A percentile compares a stretch with the other conserved stretches of the same genome.
Evolutionary conservation across 345 rosid genomes (phyloP).

Genomic region (Rhodamnia rubescens): DNA sequence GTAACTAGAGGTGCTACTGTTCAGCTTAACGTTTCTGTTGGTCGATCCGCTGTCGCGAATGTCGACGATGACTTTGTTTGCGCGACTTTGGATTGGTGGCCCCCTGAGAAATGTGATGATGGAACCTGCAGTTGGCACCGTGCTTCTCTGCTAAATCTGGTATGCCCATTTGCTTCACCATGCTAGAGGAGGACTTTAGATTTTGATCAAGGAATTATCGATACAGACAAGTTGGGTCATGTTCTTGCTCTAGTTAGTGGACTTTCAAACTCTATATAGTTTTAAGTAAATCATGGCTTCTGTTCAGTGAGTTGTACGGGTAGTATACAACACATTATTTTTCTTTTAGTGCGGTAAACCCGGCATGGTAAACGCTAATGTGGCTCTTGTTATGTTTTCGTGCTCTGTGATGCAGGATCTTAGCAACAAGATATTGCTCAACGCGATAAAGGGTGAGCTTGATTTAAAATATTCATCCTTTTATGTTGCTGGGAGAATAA

Average conservation of each 20-base stretch:
- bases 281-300: not conserved
- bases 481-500: not conserved
- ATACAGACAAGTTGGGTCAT: not conserved
- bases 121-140: slow-evolving; percentile 84
- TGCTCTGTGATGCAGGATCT: slow-evolving; percentile 36
- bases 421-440: slow-evolving; percentile 30
- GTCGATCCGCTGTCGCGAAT: slow-evolving; percentile 35
- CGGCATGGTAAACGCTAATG: not conserved
- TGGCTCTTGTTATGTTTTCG: not conserved
- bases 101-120: slow-evolving; percentile 89
- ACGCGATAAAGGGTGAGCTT: slow-evolving; percentile 39
- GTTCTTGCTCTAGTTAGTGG: not conserved
- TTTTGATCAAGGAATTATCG: not conserved
- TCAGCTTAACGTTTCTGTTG: not conserved
- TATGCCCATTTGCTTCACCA: not conserved
- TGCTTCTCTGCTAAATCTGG: slow-evolving; percentile 89
- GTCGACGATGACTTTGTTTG: slow-evolving; percentile 77
- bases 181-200: not conserved
- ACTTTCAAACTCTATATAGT: not conserved
- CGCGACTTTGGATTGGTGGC: slow-evolving; percentile 97
- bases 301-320: not conserved
- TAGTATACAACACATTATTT: not conserved
- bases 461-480: not conserved
- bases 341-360: not conserved
- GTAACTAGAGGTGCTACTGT: not conserved